These are phyloP conservation scores for Tolypocladium amazonense DNA, from an alignment of 2,329 filamentous ascomycete species.

Conservation along the genomic window DNA sequence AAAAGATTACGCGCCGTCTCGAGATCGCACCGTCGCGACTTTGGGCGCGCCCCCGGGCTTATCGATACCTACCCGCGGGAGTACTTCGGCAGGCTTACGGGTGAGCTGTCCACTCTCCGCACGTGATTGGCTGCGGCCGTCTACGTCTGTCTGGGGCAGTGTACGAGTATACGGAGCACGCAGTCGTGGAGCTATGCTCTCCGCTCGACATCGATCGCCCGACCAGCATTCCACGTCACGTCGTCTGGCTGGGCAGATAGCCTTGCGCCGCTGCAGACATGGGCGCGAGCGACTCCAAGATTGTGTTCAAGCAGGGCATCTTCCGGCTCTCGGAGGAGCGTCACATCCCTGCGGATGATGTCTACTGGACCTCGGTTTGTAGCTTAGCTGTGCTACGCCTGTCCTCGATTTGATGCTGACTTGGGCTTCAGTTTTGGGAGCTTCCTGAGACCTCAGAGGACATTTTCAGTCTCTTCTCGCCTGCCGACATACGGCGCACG, in stretches of 20 bases:
- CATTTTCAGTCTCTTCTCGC: constrained; percentile 90
- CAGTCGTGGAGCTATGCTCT: background rate
- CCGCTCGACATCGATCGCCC: background rate
- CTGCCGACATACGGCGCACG: constrained; percentile 77
- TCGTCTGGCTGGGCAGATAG: constrained; percentile 5
- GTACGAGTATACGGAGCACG: background rate
- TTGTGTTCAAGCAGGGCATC: constrained; percentile 97
- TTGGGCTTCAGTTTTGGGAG: constrained; percentile 73
- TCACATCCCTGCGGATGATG: constrained; percentile 76
- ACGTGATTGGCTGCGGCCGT: constrained; percentile 6
- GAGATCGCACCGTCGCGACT: background rate
- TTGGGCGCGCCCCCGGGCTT: background rate
- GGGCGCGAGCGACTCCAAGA: constrained; percentile 97
- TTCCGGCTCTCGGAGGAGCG: constrained; percentile 91
- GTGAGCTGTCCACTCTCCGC: background rate
- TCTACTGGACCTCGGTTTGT: constrained; percentile 85
- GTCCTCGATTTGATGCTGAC: constrained; percentile 2
- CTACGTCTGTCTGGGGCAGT: background rate
- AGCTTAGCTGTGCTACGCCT: background rate
- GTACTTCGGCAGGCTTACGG: background rate
- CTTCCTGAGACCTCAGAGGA: constrained; percentile 92
- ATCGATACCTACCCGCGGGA: constrained; percentile 7
- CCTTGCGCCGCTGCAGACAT: constrained; percentile 39
- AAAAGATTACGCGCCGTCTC: background rate
- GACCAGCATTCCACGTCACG: constrained; percentile 6